phyloP scores from a whole-genome alignment of 202 grass and related monocot genomes.

The Saccharum hybrid region DNA sequence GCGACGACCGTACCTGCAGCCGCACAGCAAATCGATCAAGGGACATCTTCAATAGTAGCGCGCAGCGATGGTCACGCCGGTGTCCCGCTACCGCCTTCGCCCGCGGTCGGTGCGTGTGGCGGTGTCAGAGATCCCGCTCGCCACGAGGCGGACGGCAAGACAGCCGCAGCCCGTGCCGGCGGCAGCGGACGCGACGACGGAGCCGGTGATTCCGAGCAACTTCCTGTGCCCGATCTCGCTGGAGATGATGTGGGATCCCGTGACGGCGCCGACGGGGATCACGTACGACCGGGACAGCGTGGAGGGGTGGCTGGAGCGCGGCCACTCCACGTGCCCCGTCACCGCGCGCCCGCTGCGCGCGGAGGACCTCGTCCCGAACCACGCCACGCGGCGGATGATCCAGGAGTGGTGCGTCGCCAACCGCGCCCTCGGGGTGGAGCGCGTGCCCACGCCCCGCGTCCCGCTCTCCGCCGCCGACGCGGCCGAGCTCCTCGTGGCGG shows the following conservation, averaged over 20 bases:
- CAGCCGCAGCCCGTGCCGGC: background rate
- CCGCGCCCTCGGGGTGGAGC: constrained; percentile 63
- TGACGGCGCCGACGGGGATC: constrained; percentile 79
- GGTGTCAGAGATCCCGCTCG: constrained; percentile 48
- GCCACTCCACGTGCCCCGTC: constrained; percentile 67
- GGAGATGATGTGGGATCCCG: constrained; percentile 79
- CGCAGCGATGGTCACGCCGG: constrained; percentile 46
- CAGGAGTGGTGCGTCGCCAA: constrained; percentile 92
- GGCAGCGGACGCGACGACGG: background rate
- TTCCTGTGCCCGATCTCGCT: constrained; percentile 91
- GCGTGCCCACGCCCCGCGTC: constrained; percentile 76
- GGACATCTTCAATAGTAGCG: too few species aligned
- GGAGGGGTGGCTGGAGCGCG: constrained; percentile 69
- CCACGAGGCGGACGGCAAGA: constrained; percentile 37
- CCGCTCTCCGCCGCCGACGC: constrained; percentile 61
- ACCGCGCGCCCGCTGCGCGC: constrained; percentile 45
- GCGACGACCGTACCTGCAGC: background rate
- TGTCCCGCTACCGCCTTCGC: constrained; percentile 27
- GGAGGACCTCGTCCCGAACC: constrained; percentile 86
- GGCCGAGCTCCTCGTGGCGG: constrained; percentile 50
- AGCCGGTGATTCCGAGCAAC: constrained; percentile 44
- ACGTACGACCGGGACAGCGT: constrained; percentile 78
- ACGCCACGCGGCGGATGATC: constrained; percentile 69
- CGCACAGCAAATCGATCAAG: background rate
- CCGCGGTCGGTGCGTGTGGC: background rate